phyloP scores from a whole-genome alignment of 495 filamentous ascomycete species.

The Gamarada debralockiae region DNA sequence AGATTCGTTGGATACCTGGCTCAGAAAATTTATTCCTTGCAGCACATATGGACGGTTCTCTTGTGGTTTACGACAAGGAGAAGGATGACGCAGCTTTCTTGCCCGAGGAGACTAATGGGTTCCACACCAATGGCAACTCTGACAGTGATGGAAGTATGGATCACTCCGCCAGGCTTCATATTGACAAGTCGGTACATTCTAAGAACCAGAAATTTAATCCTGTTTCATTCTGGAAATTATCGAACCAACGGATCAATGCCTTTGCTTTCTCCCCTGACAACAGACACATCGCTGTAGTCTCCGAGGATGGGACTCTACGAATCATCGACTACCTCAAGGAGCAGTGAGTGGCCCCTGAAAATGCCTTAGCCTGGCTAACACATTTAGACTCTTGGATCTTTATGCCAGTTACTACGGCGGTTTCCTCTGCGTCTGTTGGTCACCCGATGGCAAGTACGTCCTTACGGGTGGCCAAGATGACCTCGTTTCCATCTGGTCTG shows the following conservation, averaged over 20 bases:
- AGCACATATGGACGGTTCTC: conserved; percentile 86
- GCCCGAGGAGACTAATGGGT: conserved; percentile 36
- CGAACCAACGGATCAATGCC: conserved; percentile 81
- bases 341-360: conserved; percentile 53
- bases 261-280: conserved; percentile 88
- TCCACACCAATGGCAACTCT: conserved; percentile 33
- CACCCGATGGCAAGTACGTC: conserved; percentile 93
- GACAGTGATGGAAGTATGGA: conserved; percentile 13
- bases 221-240: conserved; percentile 84
- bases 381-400: conserved; percentile 68
- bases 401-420: conserved; percentile 92
- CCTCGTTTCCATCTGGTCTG: conserved; percentile 88
- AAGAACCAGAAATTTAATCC: conserved; percentile 93
- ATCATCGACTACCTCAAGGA: conserved; percentile 91
- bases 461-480: conserved; percentile 96
- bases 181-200: conserved; percentile 87
- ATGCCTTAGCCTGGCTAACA: conserved; percentile 4
- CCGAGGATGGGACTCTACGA: conserved; percentile 85
- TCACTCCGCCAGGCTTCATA: conserved; percentile 38
- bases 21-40: conserved; percentile 94
- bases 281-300: conserved; percentile 82
- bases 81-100: conserved; percentile 78
- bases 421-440: conserved; percentile 92
- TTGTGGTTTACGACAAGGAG: conserved; percentile 97
- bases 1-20: conserved; percentile 89